These are phyloP conservation scores for Pseudisothecium myosuroides DNA, from an alignment of 225 moss, liverwort and hornwort species.

Conservation along the genomic window DNA sequence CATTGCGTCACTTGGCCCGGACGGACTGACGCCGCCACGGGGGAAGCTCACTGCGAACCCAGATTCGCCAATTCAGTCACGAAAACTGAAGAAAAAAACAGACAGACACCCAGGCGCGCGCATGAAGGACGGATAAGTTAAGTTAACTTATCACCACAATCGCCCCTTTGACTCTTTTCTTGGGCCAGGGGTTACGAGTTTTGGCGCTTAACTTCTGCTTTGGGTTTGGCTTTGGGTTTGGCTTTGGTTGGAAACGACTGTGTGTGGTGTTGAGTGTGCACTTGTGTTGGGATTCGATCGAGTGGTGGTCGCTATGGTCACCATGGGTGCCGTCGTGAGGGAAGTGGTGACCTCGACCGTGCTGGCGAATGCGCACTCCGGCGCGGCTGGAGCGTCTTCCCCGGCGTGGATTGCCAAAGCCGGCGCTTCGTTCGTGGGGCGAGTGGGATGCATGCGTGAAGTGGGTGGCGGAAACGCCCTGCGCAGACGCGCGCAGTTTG, in stretches of 20 bases:
- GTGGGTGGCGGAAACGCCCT: not conserved
- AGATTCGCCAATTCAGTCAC: not conserved
- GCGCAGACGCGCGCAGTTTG: not conserved
- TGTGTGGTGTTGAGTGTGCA: not conserved
- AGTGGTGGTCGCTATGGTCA: conserved; percentile 8
- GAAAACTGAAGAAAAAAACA: not conserved
- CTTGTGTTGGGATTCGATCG: not conserved
- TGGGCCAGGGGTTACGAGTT: not conserved
- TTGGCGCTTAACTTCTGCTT: not conserved
- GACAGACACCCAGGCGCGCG: too few relatives aligned
- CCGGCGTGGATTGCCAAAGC: not conserved
- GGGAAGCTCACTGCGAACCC: not conserved
- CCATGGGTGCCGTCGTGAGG: conserved; percentile 24
- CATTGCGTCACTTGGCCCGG: not conserved
- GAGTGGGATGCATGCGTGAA: conserved; percentile 1
- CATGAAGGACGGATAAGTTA: not conserved
- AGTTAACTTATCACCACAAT: not conserved
- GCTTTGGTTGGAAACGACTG: not conserved
- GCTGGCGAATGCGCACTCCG: conserved; percentile 38
- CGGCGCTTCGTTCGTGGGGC: not conserved
- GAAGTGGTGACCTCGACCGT: conserved; percentile 35
- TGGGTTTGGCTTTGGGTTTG: not conserved
- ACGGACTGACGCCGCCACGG: not conserved
- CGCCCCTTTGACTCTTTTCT: not conserved
- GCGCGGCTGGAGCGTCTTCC: not conserved